phyloP scores from a whole-genome alignment of 108 stramenopile genomes.

The Cyclotella baltica region DNA sequence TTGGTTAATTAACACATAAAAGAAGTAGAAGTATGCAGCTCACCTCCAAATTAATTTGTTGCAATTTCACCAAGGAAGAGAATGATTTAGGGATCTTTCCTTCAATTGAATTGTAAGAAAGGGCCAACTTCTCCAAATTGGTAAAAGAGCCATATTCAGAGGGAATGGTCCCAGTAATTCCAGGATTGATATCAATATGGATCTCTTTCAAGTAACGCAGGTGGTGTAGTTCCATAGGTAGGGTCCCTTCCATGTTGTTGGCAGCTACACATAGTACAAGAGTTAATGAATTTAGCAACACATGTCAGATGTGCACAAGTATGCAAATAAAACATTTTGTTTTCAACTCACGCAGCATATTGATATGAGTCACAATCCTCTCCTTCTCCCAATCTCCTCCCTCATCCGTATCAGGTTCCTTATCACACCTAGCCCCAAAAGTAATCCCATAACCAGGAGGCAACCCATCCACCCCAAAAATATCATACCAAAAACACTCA shows the following conservation, averaged over 20 bases:
- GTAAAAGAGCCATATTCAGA: constrained; percentile 35
- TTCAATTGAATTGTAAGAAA: constrained; percentile 17
- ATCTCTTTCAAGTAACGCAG: constrained; percentile 44
- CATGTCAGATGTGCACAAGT: neutral
- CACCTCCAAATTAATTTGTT: constrained; percentile 35
- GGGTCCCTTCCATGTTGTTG: constrained; percentile 33
- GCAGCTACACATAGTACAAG: neutral
- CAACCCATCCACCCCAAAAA: constrained; percentile 4
- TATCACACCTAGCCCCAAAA: constrained; percentile 29
- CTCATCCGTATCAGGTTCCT: constrained; percentile 16
- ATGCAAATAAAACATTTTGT: neutral
- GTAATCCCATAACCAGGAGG: neutral
- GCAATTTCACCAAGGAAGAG: constrained; percentile 19
- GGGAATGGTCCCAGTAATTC: constrained; percentile 32
- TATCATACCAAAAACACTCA: constrained; percentile 41
- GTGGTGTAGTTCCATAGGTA: constrained; percentile 35
- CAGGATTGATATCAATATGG: constrained; percentile 12
- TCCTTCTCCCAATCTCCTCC: constrained; percentile 2
- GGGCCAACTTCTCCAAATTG: constrained; percentile 19
- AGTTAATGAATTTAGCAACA: neutral
- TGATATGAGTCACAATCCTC: constrained; percentile 23
- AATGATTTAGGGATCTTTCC: constrained; percentile 38
- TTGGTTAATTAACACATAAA: neutral
- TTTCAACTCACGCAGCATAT: constrained; percentile 29
- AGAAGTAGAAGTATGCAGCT: neutral